Percentiles rank a stretch among this genome's conserved stretches.
Conservation (phyloP, 768 basidiomycete species). For the Pulveroboletus sp. region DNA sequence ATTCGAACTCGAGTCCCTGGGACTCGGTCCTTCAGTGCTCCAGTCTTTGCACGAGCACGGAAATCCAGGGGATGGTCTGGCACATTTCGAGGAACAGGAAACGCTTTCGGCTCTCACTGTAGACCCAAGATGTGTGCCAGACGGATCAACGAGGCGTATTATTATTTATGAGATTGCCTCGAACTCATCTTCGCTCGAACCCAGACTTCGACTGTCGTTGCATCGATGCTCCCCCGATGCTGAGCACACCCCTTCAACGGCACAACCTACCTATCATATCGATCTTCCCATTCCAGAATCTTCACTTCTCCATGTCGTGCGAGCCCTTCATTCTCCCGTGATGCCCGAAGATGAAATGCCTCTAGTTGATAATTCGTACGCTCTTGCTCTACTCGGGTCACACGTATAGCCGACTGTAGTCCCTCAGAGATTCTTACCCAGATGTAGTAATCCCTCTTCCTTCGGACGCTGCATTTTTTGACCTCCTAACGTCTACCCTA, state of each 20-base stretch:
- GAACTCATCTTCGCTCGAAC: conserved; percentile 46
- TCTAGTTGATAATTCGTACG: conserved; percentile 7
- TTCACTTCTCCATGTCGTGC: conserved; percentile 3
- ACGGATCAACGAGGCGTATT: conserved; percentile 9
- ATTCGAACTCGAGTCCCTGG: conserved; percentile 68
- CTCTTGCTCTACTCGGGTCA: neutral
- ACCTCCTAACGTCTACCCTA: conserved; percentile 58
- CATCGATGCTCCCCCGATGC: conserved; percentile 8
- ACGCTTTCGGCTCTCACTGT: neutral
- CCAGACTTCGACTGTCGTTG: conserved; percentile 52
- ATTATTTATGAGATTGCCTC: conserved; percentile 56
- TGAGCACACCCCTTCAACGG: neutral
- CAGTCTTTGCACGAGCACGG: conserved; percentile 36
- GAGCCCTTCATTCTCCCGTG: conserved; percentile 1
- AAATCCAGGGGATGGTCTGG: conserved; percentile 6
- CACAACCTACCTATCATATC: conserved; percentile 6
- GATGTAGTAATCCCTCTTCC: conserved; percentile 75
- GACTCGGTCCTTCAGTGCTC: conserved; percentile 48
- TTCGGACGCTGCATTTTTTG: conserved; percentile 80
- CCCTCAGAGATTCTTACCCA: conserved; percentile 9
- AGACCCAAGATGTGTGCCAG: neutral
- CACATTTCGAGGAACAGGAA: conserved; percentile 1
- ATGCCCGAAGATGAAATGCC: neutral
- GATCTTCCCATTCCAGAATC: conserved; percentile 14
- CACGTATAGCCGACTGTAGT: neutral